Conservation (phyloP, 345 rosid species). For the Trapa incisa region DNA sequence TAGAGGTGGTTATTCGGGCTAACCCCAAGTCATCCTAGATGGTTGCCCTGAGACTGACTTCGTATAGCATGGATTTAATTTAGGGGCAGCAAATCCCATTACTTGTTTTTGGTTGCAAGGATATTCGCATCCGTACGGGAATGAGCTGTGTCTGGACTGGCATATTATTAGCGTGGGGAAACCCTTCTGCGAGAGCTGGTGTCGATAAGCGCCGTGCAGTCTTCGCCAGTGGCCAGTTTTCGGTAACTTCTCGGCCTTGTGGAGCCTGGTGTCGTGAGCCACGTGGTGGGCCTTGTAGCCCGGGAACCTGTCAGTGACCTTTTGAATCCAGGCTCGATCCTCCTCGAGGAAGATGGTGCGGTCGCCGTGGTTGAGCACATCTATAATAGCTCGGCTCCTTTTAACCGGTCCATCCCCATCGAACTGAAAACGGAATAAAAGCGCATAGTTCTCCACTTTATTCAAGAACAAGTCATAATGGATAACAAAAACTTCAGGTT, state of each 20-base stretch:
- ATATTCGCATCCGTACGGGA: no score
- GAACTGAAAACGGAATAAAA: background rate
- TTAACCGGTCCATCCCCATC: no score
- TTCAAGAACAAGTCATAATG: background rate
- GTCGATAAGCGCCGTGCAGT: constrained; percentile 38
- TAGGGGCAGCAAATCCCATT: no score
- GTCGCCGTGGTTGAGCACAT: constrained; percentile 61
- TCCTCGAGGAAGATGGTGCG: constrained; percentile 81
- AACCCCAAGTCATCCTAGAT: no score
- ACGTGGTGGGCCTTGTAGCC: constrained; percentile 62
- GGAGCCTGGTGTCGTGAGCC: constrained; percentile 49
- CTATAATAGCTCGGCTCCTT: no score
- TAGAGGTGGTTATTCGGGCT: no score
- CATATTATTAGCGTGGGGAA: constrained; percentile 26
- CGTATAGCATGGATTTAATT: no score
- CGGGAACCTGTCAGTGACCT: constrained; percentile 33
- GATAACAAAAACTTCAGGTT: background rate
- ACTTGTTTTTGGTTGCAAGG: no score
- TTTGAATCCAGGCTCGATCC: constrained; percentile 64
- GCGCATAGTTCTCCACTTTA: background rate
- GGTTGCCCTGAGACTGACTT: no score
- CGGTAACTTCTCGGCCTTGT: constrained; percentile 41
- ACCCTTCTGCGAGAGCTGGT: constrained; percentile 51
- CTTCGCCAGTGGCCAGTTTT: constrained; percentile 26
- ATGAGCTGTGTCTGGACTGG: no score